Conservation (phyloP, 371 early-diverging fungal genomes). For the Umbelopsis sp. region DNA sequence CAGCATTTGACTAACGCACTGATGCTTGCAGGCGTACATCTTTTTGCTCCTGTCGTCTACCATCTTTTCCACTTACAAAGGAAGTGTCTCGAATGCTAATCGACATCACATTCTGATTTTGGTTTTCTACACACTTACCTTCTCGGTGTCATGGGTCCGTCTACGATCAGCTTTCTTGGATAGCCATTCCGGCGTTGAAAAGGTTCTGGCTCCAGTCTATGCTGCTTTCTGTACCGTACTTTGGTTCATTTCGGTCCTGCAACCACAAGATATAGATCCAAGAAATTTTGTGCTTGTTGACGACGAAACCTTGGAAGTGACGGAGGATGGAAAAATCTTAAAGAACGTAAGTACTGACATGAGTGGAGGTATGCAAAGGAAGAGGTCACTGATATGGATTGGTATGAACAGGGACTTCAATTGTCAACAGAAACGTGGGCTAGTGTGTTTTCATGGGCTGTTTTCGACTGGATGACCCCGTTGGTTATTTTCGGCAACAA, state of each 20-base stretch:
- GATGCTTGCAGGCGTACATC: background rate
- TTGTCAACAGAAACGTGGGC: slow-evolving; percentile 44
- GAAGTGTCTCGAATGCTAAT: slow-evolving; percentile 1
- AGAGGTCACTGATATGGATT: background rate
- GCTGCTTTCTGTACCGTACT: background rate
- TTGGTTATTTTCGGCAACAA: slow-evolving; percentile 36
- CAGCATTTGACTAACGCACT: background rate
- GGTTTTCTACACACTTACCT: background rate
- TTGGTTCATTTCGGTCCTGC: slow-evolving; percentile 24
- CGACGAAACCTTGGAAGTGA: slow-evolving; percentile 36
- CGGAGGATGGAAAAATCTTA: slow-evolving; percentile 20
- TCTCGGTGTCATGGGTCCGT: background rate
- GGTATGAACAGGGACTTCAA: slow-evolving; percentile 24
- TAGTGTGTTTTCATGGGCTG: slow-evolving; percentile 40
- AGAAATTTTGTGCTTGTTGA: slow-evolving; percentile 27
- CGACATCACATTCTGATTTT: slow-evolving; percentile 7
- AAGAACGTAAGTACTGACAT: background rate
- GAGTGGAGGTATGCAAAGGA: slow-evolving; percentile 27
- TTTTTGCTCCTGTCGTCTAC: background rate
- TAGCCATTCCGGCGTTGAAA: background rate
- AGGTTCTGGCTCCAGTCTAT: slow-evolving; percentile 2
- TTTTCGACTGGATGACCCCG: slow-evolving; percentile 35
- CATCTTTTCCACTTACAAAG: slow-evolving; percentile 14
- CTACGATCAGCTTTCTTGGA: background rate
- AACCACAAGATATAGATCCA: slow-evolving; percentile 39